A percentile compares a stretch with the other conserved stretches of the same genome.
These are phyloP conservation scores for Phytopythium aichiense DNA, from an alignment of 352 stramenopile genomes.

Conservation along the genomic window DNA sequence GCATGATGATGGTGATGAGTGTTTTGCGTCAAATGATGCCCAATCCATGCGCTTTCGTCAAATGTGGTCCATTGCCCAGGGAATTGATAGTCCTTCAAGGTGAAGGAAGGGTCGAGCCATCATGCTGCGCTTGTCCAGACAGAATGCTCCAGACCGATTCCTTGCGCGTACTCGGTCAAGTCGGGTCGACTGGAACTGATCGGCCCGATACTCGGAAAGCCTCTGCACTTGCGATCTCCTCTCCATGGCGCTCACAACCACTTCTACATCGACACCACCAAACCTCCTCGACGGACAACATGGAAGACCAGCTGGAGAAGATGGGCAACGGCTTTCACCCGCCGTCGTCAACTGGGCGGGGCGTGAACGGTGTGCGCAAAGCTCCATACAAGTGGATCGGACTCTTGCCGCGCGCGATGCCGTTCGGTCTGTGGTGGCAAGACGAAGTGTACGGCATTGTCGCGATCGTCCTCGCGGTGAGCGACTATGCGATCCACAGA, in stretches of 20 bases:
- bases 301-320: background rate
- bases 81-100: too few species aligned
- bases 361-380: background rate
- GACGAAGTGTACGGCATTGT: constrained; percentile 7
- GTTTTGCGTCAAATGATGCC: too few species aligned
- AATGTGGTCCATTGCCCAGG: too few species aligned
- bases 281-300: background rate
- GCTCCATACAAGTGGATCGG: background rate
- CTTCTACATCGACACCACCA: background rate
- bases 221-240: too few species aligned
- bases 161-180: too few species aligned
- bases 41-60: too few species aligned
- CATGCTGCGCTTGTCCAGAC: too few species aligned
- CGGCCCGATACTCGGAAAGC: too few species aligned
- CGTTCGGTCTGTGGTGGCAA: constrained; percentile 6
- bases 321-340: background rate
- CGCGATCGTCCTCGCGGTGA: constrained; percentile 1
- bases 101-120: too few species aligned
- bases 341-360: background rate
- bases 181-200: too few species aligned
- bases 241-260: background rate
- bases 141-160: too few species aligned
- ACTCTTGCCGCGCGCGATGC: background rate
- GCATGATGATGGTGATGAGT: too few species aligned
- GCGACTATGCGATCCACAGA: constrained; percentile 1